Evolutionary conservation across 176 grass and related monocot genomes (phyloP).

Genomic region (Saccharum spontaneum): DNA sequence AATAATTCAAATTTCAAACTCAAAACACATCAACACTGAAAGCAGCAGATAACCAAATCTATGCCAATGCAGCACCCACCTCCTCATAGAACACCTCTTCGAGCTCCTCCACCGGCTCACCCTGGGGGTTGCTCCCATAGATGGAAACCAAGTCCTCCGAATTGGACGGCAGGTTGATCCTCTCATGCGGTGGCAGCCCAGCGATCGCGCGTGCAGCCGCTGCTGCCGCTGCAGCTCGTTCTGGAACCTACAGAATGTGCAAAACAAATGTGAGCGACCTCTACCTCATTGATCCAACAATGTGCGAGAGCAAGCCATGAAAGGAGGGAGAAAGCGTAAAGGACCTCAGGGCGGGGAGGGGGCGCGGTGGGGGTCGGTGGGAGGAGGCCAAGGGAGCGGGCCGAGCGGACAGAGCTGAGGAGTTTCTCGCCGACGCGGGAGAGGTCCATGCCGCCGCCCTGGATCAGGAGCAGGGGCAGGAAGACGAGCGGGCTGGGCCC

Average conservation of each 20-base stretch:
- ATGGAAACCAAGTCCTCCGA: slow-evolving; percentile 79
- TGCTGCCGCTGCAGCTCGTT: slow-evolving; percentile 76
- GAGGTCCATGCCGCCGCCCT: slow-evolving; percentile 97
- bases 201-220: slow-evolving; percentile 80
- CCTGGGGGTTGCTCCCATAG: slow-evolving; percentile 67
- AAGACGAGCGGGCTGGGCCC: slow-evolving; percentile 81
- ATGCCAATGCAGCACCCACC: slow-evolving; percentile 54
- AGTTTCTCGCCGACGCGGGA: slow-evolving; percentile 96
- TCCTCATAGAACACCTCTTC: slow-evolving; percentile 92
- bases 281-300: slow-evolving; percentile 15
- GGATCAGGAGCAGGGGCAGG: slow-evolving; percentile 95
- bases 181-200: slow-evolving; percentile 71
- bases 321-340: neutral
- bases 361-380: slow-evolving; percentile 36
- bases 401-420: slow-evolving; percentile 95
- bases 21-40: neutral
- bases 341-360: slow-evolving; percentile 65
- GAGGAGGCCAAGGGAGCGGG: slow-evolving; percentile 81
- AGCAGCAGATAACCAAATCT: neutral
- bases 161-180: slow-evolving; percentile 69
- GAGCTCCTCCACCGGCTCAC: slow-evolving; percentile 59
- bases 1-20: slow-evolving; percentile 21
- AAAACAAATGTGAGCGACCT: slow-evolving; percentile 8
- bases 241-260: slow-evolving; percentile 70
- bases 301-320: neutral